Conservation (phyloP, 305 asterid species). For the Fraxinus ornus region DNA sequence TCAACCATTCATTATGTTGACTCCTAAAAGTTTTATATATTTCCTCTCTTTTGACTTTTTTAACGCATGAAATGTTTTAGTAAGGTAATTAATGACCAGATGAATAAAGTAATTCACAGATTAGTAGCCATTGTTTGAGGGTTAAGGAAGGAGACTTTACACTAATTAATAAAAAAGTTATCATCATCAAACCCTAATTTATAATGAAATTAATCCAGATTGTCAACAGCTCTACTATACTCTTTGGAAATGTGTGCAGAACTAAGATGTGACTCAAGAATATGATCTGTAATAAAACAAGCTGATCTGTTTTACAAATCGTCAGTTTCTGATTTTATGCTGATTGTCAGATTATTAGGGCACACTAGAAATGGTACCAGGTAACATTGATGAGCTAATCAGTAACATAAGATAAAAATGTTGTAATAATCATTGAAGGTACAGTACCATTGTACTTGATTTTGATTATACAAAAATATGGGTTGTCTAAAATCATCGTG, state of each 20-base stretch:
- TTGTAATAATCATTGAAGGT: not conserved
- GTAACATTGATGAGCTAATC: conserved; percentile 26
- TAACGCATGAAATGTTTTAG: conserved; percentile 25
- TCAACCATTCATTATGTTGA: conserved; percentile 26
- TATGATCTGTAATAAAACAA: conserved; percentile 25
- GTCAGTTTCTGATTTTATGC: conserved; percentile 28
- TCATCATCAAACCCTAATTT: conserved; percentile 19
- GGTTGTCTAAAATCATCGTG: not conserved
- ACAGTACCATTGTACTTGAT: not conserved
- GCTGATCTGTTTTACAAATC: conserved; percentile 21
- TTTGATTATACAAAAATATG: not conserved
- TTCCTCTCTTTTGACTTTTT: conserved; percentile 36
- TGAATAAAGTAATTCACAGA: conserved; percentile 22
- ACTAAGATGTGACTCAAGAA: conserved; percentile 13
- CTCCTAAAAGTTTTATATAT: conserved; percentile 19
- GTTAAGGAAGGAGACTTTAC: conserved; percentile 31
- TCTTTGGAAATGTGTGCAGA: not conserved
- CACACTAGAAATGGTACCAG: conserved; percentile 34
- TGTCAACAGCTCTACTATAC: not conserved
- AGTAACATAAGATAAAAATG: conserved; percentile 28
- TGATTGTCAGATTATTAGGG: conserved; percentile 36
- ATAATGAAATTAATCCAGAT: conserved; percentile 18
- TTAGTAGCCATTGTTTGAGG: conserved; percentile 40
- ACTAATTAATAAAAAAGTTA: conserved; percentile 13
- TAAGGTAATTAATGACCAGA: conserved; percentile 18